Conservation (phyloP, 345 rosid species). For the Microthlaspi erraticum region DNA sequence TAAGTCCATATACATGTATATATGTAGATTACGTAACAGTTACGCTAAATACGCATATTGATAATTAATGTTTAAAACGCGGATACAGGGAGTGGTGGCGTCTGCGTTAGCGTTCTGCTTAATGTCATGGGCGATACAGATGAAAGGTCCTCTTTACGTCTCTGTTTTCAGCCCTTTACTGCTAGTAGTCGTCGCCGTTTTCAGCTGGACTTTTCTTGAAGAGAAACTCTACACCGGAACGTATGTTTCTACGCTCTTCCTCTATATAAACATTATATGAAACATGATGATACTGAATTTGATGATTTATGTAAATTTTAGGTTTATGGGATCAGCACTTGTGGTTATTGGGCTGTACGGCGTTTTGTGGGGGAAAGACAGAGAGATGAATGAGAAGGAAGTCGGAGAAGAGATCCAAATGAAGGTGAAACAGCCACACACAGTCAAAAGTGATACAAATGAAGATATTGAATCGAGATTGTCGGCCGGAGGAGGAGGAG, state of each 20-base stretch:
- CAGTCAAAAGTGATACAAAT: constrained; percentile 14
- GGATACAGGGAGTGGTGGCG: constrained; percentile 69
- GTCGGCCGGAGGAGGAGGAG: constrained; percentile 2
- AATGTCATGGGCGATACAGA: constrained; percentile 71
- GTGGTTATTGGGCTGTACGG: constrained; percentile 74
- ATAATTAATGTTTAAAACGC: not conserved
- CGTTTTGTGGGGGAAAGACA: constrained; percentile 91
- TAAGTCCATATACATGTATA: constrained; percentile 36
- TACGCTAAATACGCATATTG: constrained; percentile 1
- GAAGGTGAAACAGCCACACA: constrained; percentile 16
- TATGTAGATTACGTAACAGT: constrained; percentile 3
- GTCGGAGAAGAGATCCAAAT: constrained; percentile 18
- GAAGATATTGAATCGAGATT: constrained; percentile 46
- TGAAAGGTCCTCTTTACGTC: constrained; percentile 83
- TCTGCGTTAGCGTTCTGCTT: constrained; percentile 73
- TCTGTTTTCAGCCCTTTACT: constrained; percentile 87
- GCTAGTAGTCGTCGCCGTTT: constrained; percentile 69
- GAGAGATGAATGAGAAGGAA: constrained; percentile 49
- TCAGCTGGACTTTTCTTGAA: constrained; percentile 80
- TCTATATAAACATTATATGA: not conserved
- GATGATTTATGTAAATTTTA: constrained; percentile 25
- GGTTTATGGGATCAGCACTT: constrained; percentile 71
- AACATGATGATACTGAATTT: not conserved
- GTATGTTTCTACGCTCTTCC: constrained; percentile 48
- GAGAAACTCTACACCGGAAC: constrained; percentile 84